Evolutionary conservation across 2,329 filamentous ascomycete species (phyloP).

Genomic region (Penicillium sp.): DNA sequence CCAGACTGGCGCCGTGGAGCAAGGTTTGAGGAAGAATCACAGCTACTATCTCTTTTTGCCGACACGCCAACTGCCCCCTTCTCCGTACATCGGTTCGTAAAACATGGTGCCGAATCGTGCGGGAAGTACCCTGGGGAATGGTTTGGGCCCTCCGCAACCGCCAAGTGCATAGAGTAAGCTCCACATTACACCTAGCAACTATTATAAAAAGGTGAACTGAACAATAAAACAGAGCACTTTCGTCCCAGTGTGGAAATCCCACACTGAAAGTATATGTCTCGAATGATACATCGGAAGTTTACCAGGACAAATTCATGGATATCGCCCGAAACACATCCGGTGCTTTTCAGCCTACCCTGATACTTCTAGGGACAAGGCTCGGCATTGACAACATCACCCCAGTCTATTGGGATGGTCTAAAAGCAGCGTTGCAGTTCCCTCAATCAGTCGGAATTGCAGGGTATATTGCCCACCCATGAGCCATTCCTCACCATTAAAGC

Average conservation of each 20-base stretch:
- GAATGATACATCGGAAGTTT: conserved; percentile 81
- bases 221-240: too few relatives aligned
- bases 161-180: conserved; percentile 91
- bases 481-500: too few relatives aligned
- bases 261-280: conserved; percentile 76
- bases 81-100: conserved; percentile 89
- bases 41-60: conserved; percentile 71
- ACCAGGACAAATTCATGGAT: conserved; percentile 76
- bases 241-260: conserved; percentile 53
- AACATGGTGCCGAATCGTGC: conserved; percentile 74
- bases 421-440: conserved; percentile 70
- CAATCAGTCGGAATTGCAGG: conserved; percentile 96
- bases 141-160: conserved; percentile 97
- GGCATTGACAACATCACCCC: conserved; percentile 91
- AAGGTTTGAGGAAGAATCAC: conserved; percentile 53
- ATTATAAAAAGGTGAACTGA: too few relatives aligned
- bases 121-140: conserved; percentile 94
- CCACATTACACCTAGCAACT: too few relatives aligned
- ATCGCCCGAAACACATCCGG: conserved; percentile 61
- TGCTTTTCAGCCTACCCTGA: conserved; percentile 70
- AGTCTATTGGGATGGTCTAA: conserved; percentile 87
- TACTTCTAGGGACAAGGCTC: conserved; percentile 77
- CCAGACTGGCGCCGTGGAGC: conserved; percentile 66
- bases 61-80: conserved; percentile 83
- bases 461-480: conserved; percentile 42